These are phyloP conservation scores for Domatiomyces globalis DNA, from an alignment of 2,329 filamentous ascomycete species.

Conservation along the genomic window DNA sequence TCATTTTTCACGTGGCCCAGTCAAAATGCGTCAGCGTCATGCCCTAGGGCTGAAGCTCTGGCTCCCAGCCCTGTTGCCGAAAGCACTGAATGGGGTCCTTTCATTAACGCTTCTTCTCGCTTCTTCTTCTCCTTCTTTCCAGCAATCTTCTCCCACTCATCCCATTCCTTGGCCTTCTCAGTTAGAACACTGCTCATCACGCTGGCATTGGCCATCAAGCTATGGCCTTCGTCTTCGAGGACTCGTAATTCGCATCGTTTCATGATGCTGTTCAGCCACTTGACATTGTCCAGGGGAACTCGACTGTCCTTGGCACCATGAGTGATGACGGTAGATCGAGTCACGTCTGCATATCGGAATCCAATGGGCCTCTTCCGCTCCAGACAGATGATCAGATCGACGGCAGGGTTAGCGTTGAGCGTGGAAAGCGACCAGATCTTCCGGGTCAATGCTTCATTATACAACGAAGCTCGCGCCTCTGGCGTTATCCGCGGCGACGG, in stretches of 20 bases:
- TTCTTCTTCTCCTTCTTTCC: conserved; percentile 30
- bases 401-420: conserved; percentile 79
- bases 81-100: neutral
- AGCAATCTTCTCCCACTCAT: conserved; percentile 58
- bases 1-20: neutral
- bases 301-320: conserved; percentile 82
- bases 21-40: too few species aligned
- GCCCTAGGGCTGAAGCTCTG: neutral
- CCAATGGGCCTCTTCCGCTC: conserved; percentile 84
- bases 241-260: conserved; percentile 80
- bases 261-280: conserved; percentile 92
- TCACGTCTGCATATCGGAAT: conserved; percentile 94
- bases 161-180: conserved; percentile 90
- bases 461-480: conserved; percentile 27
- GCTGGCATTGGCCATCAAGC: conserved; percentile 81
- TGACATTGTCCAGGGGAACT: conserved; percentile 87
- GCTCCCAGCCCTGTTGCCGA: neutral
- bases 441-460: conserved; percentile 76
- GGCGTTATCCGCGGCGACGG: conserved; percentile 8
- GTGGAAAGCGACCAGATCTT: conserved; percentile 92
- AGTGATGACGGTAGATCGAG: conserved; percentile 77
- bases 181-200: conserved; percentile 93
- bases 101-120: conserved; percentile 1
- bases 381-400: conserved; percentile 81
- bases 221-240: conserved; percentile 82